These are phyloP conservation scores for Albatrellus ellisii DNA, from an alignment of 768 basidiomycete species.

Conservation along the genomic window DNA sequence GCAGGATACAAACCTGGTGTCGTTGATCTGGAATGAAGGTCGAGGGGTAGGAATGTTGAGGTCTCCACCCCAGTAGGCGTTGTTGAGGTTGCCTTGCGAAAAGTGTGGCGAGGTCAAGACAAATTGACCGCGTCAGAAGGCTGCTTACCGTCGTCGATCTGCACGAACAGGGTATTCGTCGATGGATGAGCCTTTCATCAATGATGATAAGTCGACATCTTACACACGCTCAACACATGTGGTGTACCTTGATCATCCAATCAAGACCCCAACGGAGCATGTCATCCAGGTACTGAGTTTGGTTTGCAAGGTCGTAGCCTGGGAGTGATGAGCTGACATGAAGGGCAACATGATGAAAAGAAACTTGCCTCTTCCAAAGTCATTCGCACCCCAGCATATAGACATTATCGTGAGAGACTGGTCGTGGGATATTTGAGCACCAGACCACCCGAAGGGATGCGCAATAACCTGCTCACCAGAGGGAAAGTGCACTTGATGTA, in stretches of 20 bases:
- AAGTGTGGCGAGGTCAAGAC: constrained; percentile 1
- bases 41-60: constrained; percentile 60
- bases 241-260: constrained; percentile 87
- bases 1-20: constrained; percentile 28
- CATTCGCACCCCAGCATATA: constrained; percentile 82
- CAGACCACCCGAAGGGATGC: constrained; percentile 1
- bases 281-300: constrained; percentile 84
- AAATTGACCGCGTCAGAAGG: not conserved
- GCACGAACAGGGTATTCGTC: constrained; percentile 60
- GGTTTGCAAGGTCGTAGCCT: constrained; percentile 79
- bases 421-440: constrained; percentile 1
- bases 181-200: constrained; percentile 61
- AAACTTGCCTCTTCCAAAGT: constrained; percentile 58
- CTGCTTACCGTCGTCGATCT: constrained; percentile 50
- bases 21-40: constrained; percentile 68
- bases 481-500: constrained; percentile 86
- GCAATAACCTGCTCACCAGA: constrained; percentile 30
- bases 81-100: constrained; percentile 40
- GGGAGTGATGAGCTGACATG: constrained; percentile 1
- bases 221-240: no score
- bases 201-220: not conserved
- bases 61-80: constrained; percentile 87
- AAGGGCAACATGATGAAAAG: not conserved
- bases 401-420: constrained; percentile 78
- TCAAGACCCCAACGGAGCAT: constrained; percentile 86